Evolutionary conservation across 78 protist species (phyloP).

Genomic region (Trichosphaerium sp.): DNA sequence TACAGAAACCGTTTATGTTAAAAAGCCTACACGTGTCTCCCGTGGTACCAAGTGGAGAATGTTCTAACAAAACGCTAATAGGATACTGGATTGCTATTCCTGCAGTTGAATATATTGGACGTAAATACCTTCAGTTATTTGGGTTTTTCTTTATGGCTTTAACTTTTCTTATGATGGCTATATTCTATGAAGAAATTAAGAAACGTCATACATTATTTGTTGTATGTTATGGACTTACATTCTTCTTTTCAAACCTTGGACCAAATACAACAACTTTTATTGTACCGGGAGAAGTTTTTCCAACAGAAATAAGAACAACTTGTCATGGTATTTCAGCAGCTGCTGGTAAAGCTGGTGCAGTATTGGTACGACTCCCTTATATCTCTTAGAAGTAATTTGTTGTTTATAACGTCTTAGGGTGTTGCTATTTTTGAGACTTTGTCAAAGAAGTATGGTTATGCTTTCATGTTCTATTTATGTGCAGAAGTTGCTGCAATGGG

Average conservation of each 20-base stretch:
- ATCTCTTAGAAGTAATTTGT: no score
- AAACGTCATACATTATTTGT: slow-evolving; percentile 30
- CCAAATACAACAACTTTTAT: slow-evolving; percentile 83
- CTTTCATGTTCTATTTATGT: no score
- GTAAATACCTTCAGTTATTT: slow-evolving; percentile 2
- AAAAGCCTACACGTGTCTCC: no score
- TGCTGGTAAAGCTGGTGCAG: slow-evolving; percentile 72
- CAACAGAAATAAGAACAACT: slow-evolving; percentile 50
- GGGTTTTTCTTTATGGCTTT: slow-evolving; percentile 33
- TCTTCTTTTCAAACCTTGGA: slow-evolving; percentile 75
- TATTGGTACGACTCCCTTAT: no score
- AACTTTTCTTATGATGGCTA: slow-evolving; percentile 27
- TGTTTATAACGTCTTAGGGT: no score
- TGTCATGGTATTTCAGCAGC: slow-evolving; percentile 76
- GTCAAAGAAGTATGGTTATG: no score
- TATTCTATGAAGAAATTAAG: background rate
- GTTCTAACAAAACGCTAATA: slow-evolving; percentile 8
- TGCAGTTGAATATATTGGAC: background rate
- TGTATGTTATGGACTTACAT: slow-evolving; percentile 56
- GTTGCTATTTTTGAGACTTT: no score
- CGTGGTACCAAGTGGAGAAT: no score
- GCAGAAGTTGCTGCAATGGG: no score
- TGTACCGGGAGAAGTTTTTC: slow-evolving; percentile 66
- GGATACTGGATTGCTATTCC: slow-evolving; percentile 46
- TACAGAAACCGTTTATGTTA: no score